A percentile compares a stretch with the other conserved stretches of the same genome.
phyloP scores from a whole-genome alignment of 2,329 filamentous ascomycete genomes.

The Colletotrichum musae region DNA sequence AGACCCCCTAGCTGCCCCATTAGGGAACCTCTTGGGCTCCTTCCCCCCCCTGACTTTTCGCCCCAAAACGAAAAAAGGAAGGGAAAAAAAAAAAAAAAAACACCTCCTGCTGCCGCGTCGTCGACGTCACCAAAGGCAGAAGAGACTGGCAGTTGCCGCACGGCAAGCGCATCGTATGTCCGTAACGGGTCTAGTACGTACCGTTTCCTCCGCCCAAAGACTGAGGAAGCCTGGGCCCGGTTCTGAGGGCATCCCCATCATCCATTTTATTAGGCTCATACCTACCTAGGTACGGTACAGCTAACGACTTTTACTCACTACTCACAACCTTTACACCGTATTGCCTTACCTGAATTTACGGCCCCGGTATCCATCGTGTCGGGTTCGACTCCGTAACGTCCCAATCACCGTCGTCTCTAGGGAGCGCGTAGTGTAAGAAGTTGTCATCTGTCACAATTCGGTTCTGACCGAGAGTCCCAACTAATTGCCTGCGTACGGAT shows the following conservation, averaged over 20 bases:
- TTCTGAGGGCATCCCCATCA: too few relatives aligned
- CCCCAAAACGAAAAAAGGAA: too few relatives aligned
- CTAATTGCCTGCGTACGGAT: neutral
- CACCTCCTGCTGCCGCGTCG: neutral
- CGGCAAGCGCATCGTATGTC: neutral
- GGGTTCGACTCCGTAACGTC: slow-evolving; percentile 20
- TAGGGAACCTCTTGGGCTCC: slow-evolving; percentile 3
- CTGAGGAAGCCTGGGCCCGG: too few relatives aligned
- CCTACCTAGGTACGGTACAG: too few relatives aligned
- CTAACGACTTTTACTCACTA: too few relatives aligned
- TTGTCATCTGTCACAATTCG: slow-evolving; percentile 27
- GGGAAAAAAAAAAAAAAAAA: too few relatives aligned
- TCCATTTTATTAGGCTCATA: too few relatives aligned
- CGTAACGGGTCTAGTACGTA: neutral
- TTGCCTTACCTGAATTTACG: too few relatives aligned
- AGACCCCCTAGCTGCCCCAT: slow-evolving; percentile 11
- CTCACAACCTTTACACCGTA: too few relatives aligned
- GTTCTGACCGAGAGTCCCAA: slow-evolving; percentile 21
- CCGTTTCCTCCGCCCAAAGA: too few relatives aligned
- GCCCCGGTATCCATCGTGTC: slow-evolving; percentile 5
- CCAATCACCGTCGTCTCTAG: neutral
- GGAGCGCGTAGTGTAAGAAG: neutral
- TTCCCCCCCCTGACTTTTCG: neutral
- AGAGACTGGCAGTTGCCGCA: too few relatives aligned
- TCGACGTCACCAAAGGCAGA: slow-evolving; percentile 16